Evolutionary conservation across 352 stramenopile species (phyloP), one percentile per base, ranked within the genome.

Genomic region (Peronospora destructor): DNA sequence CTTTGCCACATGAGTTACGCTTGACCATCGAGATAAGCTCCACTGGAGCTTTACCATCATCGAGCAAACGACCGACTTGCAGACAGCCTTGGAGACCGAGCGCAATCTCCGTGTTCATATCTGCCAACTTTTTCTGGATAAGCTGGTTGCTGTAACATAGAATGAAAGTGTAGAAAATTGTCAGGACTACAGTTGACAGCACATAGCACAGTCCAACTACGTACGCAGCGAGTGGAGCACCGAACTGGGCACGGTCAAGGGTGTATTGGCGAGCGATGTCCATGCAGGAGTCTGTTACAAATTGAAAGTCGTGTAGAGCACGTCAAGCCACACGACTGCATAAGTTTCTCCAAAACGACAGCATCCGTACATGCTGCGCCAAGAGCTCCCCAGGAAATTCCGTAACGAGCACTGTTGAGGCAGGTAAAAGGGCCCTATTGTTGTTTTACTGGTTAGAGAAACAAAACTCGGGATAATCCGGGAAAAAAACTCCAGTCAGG

Each of bases 51-150:
- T 70, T 64, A 9, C 48, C 34, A 8, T 61, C 61, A 16, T 66
- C 61, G 3, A 68, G 36, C n/a, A 79, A 45, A 25, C 32, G 54
- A 8, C 60, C 64, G 26, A 68, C 48, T 13, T 65, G 52, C 17
- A 71, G 45, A 28, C 84, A 97, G 29, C 77, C 87, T 67, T 97
- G 86, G 40, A 96, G 74, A 34, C 91, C 93, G 13, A 98, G 64
- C 13, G 90, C 60, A 70, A 98, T 98, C 49, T 98, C 95, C 4
- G 94, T 98, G 37, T 66, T 76, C 94, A 98, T 98, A 53, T 98
- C 91, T 1, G 94, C 94, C 37, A 99, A 69, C 62, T 98, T 98
- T 71, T 98, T 98, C 73, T 99, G 95, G 52, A 98, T 95, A 16
- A 99, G 64, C 66, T 99, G 95, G 71, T 98, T 99, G 30, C 77